These are phyloP conservation scores for Lachnellula willkommii DNA, from an alignment of 2,329 filamentous ascomycete species.

Conservation along the genomic window DNA sequence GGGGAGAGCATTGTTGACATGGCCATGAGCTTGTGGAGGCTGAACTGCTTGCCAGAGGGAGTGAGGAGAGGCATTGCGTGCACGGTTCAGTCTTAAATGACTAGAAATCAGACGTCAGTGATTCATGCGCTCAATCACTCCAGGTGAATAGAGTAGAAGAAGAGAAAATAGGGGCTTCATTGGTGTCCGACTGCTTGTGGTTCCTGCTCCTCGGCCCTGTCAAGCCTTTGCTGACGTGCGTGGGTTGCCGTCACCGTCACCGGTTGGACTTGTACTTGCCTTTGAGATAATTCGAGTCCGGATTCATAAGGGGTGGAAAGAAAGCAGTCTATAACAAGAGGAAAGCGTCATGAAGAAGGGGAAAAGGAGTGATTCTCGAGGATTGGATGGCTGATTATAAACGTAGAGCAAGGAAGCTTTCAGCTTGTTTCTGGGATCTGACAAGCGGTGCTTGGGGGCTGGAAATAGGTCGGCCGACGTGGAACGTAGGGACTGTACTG, in stretches of 20 bases:
- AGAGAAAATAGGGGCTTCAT: background rate
- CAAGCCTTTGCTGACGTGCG: conserved; percentile 1
- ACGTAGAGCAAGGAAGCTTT: background rate
- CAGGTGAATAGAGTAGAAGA: background rate
- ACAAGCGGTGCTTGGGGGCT: conserved; percentile 1
- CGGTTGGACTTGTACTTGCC: background rate
- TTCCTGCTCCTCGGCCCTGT: background rate
- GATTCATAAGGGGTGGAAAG: conserved; percentile 5
- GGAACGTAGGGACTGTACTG: too few relatives aligned
- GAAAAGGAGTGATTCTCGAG: background rate
- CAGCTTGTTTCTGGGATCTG: conserved; percentile 2
- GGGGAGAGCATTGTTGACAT: conserved; percentile 30
- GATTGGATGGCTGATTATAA: background rate
- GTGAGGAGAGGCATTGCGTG: conserved; percentile 20
- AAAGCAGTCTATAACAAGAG: background rate
- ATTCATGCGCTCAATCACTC: background rate
- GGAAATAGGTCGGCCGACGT: background rate
- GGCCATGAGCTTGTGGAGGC: conserved; percentile 32
- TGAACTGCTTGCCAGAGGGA: conserved; percentile 28
- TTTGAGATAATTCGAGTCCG: conserved; percentile 3
- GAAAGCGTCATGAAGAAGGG: background rate
- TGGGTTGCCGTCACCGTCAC: background rate
- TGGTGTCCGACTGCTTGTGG: background rate
- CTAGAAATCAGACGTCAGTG: conserved; percentile 8
- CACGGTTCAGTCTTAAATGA: conserved; percentile 8